Base-by-base conservation (phyloP, 2,329 filamentous ascomycete species). In the Paraconiothyrium brasiliense region DNA sequence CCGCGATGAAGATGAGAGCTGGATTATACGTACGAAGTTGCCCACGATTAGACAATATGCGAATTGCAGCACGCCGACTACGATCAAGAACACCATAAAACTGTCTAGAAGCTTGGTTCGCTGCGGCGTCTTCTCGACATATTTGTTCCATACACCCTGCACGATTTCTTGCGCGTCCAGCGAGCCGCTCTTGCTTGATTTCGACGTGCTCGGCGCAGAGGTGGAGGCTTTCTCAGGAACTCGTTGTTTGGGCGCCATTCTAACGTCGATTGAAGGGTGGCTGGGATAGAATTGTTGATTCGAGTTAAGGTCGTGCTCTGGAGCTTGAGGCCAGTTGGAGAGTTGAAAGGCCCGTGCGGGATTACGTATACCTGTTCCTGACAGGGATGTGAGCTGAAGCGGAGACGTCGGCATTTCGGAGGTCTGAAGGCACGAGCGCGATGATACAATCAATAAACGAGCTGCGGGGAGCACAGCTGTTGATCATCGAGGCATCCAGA, bases 31-130 rank as follows among this genome's bases (percentile, higher is more conserved):
- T 87, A 99, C 95, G 75, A 94, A 99, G 81, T 97, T 98, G 68
- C 95, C 95, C 58, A 89, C 93, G 70, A 98, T 75, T 59, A 97
- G 84, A 78, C 94, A 97, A 82, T 99, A 99, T 62, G 92, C 78
- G 79, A 99, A 98, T 81, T 99, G 95, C 72, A 98, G 79, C n/a
- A 84, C 92, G 54, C 93, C 95, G 4, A 97, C 92, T 1, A 90
- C 84, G 24, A 95, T 88, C 61, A 99, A 83, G 79, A 97, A 99
- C 3, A 81, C 87, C 87, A 99, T 89, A 79, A 99, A 99, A 39
- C 87, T 87, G 79, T 99, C 95, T 65, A 98, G 86, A 64, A 99
- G 87, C 86, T 97, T 95, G 51, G 91, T 94, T 65, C 94, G 89
- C 85, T 97, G 94, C 50, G 94, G 89, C 48, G 95, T 99, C 70